A percentile compares a stretch with the other conserved stretches of the same genome.
Evolutionary conservation across 192 early-diverging fungal species (phyloP).

Genomic region (Borealophlyctis nickersoniae): DNA sequence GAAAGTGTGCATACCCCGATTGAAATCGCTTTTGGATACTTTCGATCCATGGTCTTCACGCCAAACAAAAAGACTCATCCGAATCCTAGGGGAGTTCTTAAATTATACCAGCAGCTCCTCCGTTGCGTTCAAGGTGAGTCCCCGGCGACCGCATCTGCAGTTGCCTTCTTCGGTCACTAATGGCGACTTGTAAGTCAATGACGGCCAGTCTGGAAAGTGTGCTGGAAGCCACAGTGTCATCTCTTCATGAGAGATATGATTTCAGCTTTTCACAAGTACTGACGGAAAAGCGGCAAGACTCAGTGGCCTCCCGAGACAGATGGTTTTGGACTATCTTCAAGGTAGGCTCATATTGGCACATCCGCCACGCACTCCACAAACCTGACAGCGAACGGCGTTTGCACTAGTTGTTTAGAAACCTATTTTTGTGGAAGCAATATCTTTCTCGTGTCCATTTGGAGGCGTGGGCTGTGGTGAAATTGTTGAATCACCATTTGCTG

Average conservation of each 20-base stretch:
- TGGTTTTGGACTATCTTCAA: constrained; percentile 14
- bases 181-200: not conserved
- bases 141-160: too few species aligned
- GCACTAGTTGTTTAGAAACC: constrained; percentile 3
- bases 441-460: constrained; percentile 4
- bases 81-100: constrained; percentile 1
- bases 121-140: constrained; percentile 10
- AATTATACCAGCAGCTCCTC: constrained; percentile 13
- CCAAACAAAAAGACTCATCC: constrained; percentile 4
- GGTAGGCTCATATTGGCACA: constrained; percentile 7
- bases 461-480: constrained; percentile 9
- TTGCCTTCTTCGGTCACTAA: not conserved
- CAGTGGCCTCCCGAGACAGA: not conserved
- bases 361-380: not conserved
- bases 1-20: constrained; percentile 27
- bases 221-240: not conserved
- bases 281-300: not conserved
- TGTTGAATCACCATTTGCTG: constrained; percentile 10
- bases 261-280: constrained; percentile 1
- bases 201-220: not conserved
- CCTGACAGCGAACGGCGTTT: too few species aligned
- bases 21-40: constrained; percentile 4
- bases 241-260: constrained; percentile 9
- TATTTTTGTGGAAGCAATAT: constrained; percentile 11
- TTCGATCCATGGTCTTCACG: constrained; percentile 26